Conservation (phyloP, 2,329 filamentous ascomycete genomes). For the Fusarium sublunatum region DNA sequence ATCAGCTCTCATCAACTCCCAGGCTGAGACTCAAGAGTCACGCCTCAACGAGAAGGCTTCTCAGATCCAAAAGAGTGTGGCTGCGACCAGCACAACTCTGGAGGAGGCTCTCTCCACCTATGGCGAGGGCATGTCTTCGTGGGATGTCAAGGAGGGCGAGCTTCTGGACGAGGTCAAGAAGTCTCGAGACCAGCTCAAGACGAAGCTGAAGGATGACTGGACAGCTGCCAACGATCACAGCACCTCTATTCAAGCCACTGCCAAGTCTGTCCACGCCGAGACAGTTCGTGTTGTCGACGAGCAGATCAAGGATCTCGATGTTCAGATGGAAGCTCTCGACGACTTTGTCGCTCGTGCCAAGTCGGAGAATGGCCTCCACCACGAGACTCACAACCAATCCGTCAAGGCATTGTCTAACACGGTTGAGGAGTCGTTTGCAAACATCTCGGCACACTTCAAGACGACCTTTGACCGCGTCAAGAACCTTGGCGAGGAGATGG, state of each 20-base stretch:
- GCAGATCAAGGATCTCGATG: slow-evolving; percentile 86
- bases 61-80: slow-evolving; percentile 71
- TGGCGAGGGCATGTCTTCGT: slow-evolving; percentile 76
- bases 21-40: slow-evolving; percentile 77
- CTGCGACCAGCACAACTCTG: slow-evolving; percentile 70
- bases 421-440: slow-evolving; percentile 78
- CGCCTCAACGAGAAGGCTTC: slow-evolving; percentile 74
- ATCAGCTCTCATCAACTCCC: slow-evolving; percentile 77
- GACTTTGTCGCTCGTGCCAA: slow-evolving; percentile 88
- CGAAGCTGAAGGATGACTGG: slow-evolving; percentile 88
- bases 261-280: slow-evolving; percentile 88
- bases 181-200: slow-evolving; percentile 82
- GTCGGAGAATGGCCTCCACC: slow-evolving; percentile 81
- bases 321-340: slow-evolving; percentile 90
- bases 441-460: slow-evolving; percentile 76
- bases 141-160: slow-evolving; percentile 75
- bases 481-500: slow-evolving; percentile 75
- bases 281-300: slow-evolving; percentile 90
- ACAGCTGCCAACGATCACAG: slow-evolving; percentile 82
- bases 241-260: slow-evolving; percentile 83
- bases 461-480: slow-evolving; percentile 75
- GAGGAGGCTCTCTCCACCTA: slow-evolving; percentile 75
- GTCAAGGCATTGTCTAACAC: slow-evolving; percentile 73
- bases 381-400: slow-evolving; percentile 74
- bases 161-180: slow-evolving; percentile 77